These are phyloP conservation scores for Rhodotorula paludigena DNA, from an alignment of 768 basidiomycete species.

Conservation along the genomic window DNA sequence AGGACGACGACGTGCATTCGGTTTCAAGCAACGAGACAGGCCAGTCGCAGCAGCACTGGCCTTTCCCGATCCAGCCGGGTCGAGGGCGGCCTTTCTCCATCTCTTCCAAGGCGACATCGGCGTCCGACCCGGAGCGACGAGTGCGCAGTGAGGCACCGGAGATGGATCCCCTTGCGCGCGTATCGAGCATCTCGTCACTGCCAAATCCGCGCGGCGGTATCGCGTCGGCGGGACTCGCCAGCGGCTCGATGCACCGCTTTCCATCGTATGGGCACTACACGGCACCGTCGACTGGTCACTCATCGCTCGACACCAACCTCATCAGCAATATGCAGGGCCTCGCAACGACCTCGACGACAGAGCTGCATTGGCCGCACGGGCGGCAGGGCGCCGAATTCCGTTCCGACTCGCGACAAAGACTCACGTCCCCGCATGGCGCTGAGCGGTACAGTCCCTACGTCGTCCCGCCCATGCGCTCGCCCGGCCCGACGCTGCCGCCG, in stretches of 20 bases:
- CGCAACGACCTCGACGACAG: constrained; percentile 18
- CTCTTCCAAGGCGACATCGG: constrained; percentile 39
- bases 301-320: constrained; percentile 30
- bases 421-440: constrained; percentile 14
- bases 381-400: background rate
- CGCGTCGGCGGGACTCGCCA: background rate
- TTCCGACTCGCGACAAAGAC: constrained; percentile 7
- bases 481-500: constrained; percentile 31
- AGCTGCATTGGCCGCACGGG: constrained; percentile 13
- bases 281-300: constrained; percentile 36
- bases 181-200: constrained; percentile 29
- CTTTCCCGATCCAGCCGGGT: constrained; percentile 1
- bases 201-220: constrained; percentile 11
- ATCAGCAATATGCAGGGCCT: constrained; percentile 31
- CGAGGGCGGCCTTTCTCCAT: constrained; percentile 38
- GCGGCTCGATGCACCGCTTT: background rate
- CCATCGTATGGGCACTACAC: constrained; percentile 16
- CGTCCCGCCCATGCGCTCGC: constrained; percentile 18
- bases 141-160: background rate
- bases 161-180: constrained; percentile 14
- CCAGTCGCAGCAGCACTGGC: constrained; percentile 47
- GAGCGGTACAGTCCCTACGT: constrained; percentile 25
- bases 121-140: constrained; percentile 29
- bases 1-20: constrained; percentile 77
- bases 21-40: constrained; percentile 84